Percentiles rank a stretch among this genome's conserved stretches.
These are phyloP conservation scores for Dioscorea zingiberensis DNA, from an alignment of 106 monocot genomes.

Conservation along the genomic window DNA sequence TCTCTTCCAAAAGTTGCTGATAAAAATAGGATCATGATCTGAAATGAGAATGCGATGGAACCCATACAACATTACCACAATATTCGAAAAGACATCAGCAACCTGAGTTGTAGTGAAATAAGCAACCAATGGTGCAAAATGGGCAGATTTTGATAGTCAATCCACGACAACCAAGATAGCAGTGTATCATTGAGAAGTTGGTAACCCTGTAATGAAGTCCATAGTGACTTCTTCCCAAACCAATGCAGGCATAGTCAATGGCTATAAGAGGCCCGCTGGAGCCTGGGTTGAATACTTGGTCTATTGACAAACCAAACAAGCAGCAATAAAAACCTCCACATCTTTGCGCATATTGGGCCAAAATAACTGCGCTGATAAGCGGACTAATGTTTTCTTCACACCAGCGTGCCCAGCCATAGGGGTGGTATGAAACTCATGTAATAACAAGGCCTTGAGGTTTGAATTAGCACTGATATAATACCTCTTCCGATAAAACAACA, in stretches of 20 bases:
- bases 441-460: background rate
- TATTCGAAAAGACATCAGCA: background rate
- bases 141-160: background rate
- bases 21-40: background rate
- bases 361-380: background rate
- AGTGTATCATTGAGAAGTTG: background rate
- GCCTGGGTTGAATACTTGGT: background rate
- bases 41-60: background rate
- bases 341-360: conserved; percentile 1
- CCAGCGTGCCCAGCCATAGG: conserved; percentile 3
- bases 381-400: background rate
- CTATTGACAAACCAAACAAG: conserved; percentile 4
- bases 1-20: background rate
- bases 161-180: background rate
- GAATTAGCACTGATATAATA: background rate
- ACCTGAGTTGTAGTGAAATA: background rate
- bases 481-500: too few relatives aligned
- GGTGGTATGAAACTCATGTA: background rate
- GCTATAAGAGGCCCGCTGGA: conserved; percentile 6
- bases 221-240: conserved; percentile 11
- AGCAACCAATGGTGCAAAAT: background rate
- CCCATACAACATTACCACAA: background rate
- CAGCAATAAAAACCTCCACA: too few relatives aligned
- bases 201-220: conserved; percentile 13
- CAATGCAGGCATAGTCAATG: conserved; percentile 6